These are phyloP conservation scores for Ceratocystis destructans DNA, from an alignment of 2,329 filamentous ascomycete genomes.

Conservation along the genomic window DNA sequence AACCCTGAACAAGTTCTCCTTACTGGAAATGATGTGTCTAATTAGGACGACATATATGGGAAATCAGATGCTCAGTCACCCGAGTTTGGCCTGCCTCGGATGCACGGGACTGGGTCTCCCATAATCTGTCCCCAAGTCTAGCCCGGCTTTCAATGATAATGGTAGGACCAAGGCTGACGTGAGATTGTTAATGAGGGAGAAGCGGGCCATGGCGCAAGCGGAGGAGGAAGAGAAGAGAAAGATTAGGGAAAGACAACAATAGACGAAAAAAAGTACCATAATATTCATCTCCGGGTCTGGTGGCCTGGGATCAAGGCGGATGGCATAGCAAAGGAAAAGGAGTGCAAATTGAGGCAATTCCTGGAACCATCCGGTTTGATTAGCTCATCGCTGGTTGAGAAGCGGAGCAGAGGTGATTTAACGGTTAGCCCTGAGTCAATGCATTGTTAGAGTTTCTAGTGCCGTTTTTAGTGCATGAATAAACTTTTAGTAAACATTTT, in stretches of 20 bases:
- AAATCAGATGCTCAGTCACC: background rate
- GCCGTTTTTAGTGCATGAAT: constrained; percentile 4
- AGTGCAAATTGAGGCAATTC: background rate
- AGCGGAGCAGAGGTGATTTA: background rate
- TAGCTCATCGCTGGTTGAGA: background rate
- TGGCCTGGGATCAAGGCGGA: background rate
- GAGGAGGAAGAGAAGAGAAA: background rate
- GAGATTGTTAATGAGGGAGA: background rate
- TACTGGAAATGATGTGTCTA: constrained; percentile 2
- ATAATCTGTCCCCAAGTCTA: background rate
- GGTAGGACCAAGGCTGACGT: background rate
- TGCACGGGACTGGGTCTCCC: background rate
- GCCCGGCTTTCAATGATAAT: background rate
- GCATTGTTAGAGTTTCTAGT: constrained; percentile 5
- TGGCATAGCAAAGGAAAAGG: background rate
- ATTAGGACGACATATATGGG: background rate
- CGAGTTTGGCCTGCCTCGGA: background rate
- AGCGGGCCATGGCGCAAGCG: background rate
- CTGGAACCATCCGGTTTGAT: constrained; percentile 5
- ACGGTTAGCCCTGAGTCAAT: background rate
- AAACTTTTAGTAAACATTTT: constrained; percentile 6
- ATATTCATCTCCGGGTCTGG: background rate
- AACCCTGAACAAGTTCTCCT: constrained; percentile 1
- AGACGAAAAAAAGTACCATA: background rate
- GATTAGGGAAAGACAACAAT: background rate